Evolutionary conservation across 1,139 yeast species (phyloP), one percentile per base, ranked within the genome.

Genomic region (Suhomyces coccinellae): DNA sequence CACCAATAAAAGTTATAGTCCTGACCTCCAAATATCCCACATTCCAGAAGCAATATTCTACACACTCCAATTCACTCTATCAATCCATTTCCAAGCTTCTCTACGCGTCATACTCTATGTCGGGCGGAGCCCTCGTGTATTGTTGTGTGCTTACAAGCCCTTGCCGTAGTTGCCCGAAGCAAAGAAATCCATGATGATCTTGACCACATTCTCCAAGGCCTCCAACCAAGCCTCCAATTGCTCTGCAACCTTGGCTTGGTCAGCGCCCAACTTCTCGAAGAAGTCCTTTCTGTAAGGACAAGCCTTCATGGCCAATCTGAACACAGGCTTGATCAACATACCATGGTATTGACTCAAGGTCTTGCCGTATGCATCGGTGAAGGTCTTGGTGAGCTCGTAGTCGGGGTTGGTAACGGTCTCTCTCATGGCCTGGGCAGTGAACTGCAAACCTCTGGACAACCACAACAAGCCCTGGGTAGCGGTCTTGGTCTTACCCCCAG

Each of bases 291-390:
- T 82, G 69, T 87, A 89, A 28, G 97, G 97, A 67, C 96, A 88
- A 1, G 96, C 95, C 67, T 87, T 87, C 97, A 89, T 89, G 46
- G 97, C 97, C 62, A 90, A 77, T 75, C 87, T 87, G 78, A 89
- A 90, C 48, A 89, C 81, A 24, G 96, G 96, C 62, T 86, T 85
- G 52, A 89, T 76, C 60, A 89, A 72, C 77, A 89, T 81, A 47
- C 85, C 84, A 69, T 89, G 97, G 68, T 82, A 83, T 66, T 89
- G 83, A 47, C 87, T 78, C 63, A 89, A 78, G 3, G 97, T 89
- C 66, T 83, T 85, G 51, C 75, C 62, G 71, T 89, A 89, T 22
- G 96, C 87, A 56, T 83, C 87, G 44, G 93, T 87, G 74, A 89
- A 89, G 14, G 96, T 82, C 58, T 75, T 80, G 46, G 86, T 73